These are phyloP conservation scores for Nitzschia inconspicua DNA, from an alignment of 108 stramenopile genomes.

Conservation along the genomic window DNA sequence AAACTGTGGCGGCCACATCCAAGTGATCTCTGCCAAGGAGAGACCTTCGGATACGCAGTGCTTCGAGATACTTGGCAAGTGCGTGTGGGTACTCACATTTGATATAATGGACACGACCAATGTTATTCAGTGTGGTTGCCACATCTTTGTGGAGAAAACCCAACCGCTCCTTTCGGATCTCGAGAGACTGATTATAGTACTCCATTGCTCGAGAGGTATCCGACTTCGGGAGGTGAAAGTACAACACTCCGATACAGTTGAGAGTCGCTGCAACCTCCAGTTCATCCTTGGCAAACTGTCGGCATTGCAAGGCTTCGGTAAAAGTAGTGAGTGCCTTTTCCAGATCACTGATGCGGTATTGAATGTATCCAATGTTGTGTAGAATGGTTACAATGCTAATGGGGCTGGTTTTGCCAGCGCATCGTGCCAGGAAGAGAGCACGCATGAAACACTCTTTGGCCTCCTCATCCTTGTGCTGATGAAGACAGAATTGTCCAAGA, in stretches of 20 bases:
- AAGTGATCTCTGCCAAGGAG: conserved; percentile 43
- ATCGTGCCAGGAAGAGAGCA: conserved; percentile 17
- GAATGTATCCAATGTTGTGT: conserved; percentile 54
- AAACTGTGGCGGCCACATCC: conserved; percentile 61
- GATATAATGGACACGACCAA: conserved; percentile 58
- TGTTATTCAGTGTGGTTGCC: conserved; percentile 61
- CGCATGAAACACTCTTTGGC: conserved; percentile 31
- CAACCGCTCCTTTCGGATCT: conserved; percentile 20
- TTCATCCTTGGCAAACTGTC: not conserved
- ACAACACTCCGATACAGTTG: conserved; percentile 55
- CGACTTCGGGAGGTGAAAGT: conserved; percentile 42
- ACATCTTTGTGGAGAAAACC: conserved; percentile 26
- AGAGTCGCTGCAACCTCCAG: conserved; percentile 26
- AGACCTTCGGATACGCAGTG: conserved; percentile 34
- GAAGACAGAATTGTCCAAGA: conserved; percentile 40
- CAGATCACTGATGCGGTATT: conserved; percentile 36
- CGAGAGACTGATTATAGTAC: conserved; percentile 28
- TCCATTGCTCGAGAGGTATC: conserved; percentile 40
- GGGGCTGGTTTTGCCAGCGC: not conserved
- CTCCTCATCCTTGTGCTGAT: conserved; percentile 21
- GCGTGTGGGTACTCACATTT: conserved; percentile 46
- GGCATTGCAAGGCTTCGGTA: conserved; percentile 27
- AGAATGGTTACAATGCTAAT: conserved; percentile 39
- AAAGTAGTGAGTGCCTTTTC: conserved; percentile 28
- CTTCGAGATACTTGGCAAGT: conserved; percentile 39